Base-by-base conservation (phyloP, 345 rosid genomes). In the Geranium brycei region DNA sequence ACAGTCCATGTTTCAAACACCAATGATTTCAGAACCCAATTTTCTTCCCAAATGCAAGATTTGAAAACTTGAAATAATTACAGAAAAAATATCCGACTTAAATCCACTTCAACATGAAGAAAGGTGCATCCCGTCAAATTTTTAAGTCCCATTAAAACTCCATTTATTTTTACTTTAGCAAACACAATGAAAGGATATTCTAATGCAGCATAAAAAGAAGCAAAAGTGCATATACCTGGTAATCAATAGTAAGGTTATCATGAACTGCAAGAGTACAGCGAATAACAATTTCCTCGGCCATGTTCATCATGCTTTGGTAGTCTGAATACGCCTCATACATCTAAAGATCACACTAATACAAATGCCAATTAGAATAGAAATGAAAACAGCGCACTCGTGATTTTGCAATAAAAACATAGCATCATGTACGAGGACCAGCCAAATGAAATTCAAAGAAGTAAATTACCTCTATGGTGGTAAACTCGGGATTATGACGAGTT, bases 401-500 rank as follows among this genome's bases (percentile, higher is more conserved):
- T 38, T 17, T 0, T 16, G 28, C 17, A 62, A 55, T 35, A 14
- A 30, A 17, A 17, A 51, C 51, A 31, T 51, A 59, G 61, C 1
- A 19, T 7, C 61, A 40, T 19, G 16, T 13, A 15, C 28, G 41
- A 14, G 4, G 1, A 19, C 14, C 47, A 70, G 16, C 12, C 53
- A 35, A 35, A 35, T 35, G 7, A 47, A 47, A 47, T 47, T 0
- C 14, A 47, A 47, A 47, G 7, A 47, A 47, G 15, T 13, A 47
- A 11, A 13, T 51, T 86, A 92, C 98, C 95, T 92, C 99, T 51
- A 92, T 89, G 19, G 98, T 92, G 5, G 98, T 92, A 78, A 92
- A 89, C 73, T 89, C 98, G 47, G 97, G 98, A 87, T 92, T 92
- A 73, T 92, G 97, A 59, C 99, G 96, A 31, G 99, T 79, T 65